Base-by-base conservation (phyloP, 192 early-diverging fungal species). In the Mortierella hygrophila region DNA sequence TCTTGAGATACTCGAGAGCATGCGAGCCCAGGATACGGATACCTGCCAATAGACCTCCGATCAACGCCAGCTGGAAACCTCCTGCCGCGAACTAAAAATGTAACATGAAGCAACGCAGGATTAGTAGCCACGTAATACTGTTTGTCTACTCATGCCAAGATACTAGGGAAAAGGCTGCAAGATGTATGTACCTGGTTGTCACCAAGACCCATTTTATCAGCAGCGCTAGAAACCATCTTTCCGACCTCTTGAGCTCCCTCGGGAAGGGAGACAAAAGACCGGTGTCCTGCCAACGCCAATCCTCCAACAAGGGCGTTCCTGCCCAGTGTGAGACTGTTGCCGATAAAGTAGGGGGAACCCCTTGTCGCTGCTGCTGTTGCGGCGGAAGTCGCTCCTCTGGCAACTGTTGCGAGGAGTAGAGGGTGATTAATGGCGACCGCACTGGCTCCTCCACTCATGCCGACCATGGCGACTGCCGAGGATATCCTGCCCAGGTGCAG, bases 1-100 rank as follows among this genome's bases (percentile, higher is more conserved):
- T 91, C 38, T 89, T 91, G 4, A 90, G n/a, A 70, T 84, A 92
- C 32, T 90, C 92, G 20, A 91, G 35, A 2, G 87, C 81, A 41
- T 88, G 86, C 0, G 80, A 82, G 42, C 90, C 89, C 35, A 92
- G 83, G 6, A 88, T 52, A 68, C 74, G 60, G 32, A 72, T 63
- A 29, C 78, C 76, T 40, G 87, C 82, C 1, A 88, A 70, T 38
- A 88, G 63, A 78, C 89, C 89, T 75, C 89, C 90, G 52, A 91
- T 82, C 21, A 89, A 82, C 2, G 89, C 88, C 37, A 90, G 73
- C 41, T 90, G 89, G 29, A 89, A 80, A 15, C 91, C 91, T 70
- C 89, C 89, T 23, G 91, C 90, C 1, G 91, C 91, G 42, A 91
- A 88, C 83, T 85, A 26, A 5, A 13, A 32, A 32, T 20, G 10